Evolutionary conservation across 2,329 filamentous ascomycete species (phyloP).

Genomic region (Helotiales sp.): DNA sequence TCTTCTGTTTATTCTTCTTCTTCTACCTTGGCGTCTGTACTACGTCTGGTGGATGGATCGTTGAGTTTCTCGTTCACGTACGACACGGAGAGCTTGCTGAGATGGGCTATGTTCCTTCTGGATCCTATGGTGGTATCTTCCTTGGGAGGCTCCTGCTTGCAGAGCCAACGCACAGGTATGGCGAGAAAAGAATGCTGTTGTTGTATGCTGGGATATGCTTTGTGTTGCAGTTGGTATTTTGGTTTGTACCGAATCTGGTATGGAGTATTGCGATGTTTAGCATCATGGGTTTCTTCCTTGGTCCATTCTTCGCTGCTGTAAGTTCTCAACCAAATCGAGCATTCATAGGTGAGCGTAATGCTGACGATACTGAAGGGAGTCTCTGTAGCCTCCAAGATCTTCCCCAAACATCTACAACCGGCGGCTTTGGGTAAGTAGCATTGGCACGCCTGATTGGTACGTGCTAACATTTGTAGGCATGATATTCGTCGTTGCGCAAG

Average conservation of each 20-base stretch:
- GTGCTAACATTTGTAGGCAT: slow-evolving; percentile 37
- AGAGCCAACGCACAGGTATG: slow-evolving; percentile 58
- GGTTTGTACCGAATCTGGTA: slow-evolving; percentile 51
- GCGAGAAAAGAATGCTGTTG: slow-evolving; percentile 58
- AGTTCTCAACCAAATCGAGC: slow-evolving; percentile 20
- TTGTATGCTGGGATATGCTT: slow-evolving; percentile 53
- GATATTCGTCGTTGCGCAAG: slow-evolving; percentile 58
- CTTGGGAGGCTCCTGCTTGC: slow-evolving; percentile 57
- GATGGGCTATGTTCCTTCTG: slow-evolving; percentile 63
- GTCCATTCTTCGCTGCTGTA: slow-evolving; percentile 58
- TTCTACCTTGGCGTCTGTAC: slow-evolving; percentile 58
- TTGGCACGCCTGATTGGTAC: slow-evolving; percentile 6
- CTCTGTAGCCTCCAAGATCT: slow-evolving; percentile 52
- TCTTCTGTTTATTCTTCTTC: slow-evolving; percentile 63
- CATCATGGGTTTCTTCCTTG: slow-evolving; percentile 57
- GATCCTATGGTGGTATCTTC: slow-evolving; percentile 57
- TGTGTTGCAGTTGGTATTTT: slow-evolving; percentile 58
- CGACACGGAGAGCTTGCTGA: slow-evolving; percentile 54
- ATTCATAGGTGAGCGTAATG: neutral
- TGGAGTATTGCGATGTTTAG: slow-evolving; percentile 54
- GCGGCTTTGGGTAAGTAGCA: slow-evolving; percentile 44
- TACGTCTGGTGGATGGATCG: slow-evolving; percentile 62
- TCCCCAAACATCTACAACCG: slow-evolving; percentile 46
- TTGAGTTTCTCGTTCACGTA: slow-evolving; percentile 63
- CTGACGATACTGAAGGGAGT: slow-evolving; percentile 43